Percentiles rank a stretch among this genome's conserved stretches.
Conservation (phyloP, 2,329 filamentous ascomycete genomes). For the Bipolaris cookei region DNA sequence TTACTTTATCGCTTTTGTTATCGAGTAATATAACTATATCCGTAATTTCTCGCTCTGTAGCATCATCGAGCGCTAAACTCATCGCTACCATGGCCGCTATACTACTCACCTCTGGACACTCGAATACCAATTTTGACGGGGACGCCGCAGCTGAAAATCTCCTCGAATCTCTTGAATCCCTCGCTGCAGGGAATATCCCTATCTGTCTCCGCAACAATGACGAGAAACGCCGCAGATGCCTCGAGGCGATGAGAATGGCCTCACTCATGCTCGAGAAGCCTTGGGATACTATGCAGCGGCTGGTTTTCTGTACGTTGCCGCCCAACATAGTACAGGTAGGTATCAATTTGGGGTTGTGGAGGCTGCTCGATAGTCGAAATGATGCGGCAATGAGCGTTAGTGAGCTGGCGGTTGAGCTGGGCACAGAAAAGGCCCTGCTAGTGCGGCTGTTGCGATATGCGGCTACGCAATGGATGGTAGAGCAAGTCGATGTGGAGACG, state of each 20-base stretch:
- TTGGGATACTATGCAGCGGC: conserved; percentile 11
- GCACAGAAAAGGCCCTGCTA: conserved; percentile 5
- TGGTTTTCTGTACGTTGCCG: conserved; percentile 8
- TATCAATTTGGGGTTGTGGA: conserved; percentile 11
- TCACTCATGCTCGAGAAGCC: conserved; percentile 10
- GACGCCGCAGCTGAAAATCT: background rate
- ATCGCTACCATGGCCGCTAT: background rate
- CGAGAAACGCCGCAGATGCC: conserved; percentile 7
- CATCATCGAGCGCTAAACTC: background rate
- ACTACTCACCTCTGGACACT: background rate
- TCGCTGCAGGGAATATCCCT: conserved; percentile 4
- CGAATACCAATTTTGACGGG: background rate
- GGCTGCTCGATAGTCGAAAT: background rate
- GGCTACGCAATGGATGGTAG: conserved; percentile 13
- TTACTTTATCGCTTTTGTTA: background rate
- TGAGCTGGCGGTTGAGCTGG: conserved; percentile 5
- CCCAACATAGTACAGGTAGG: conserved; percentile 11
- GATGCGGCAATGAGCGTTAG: conserved; percentile 3
- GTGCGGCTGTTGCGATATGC: conserved; percentile 9
- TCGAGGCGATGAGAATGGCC: conserved; percentile 10
- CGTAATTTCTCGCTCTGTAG: background rate
- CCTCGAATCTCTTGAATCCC: conserved; percentile 7
- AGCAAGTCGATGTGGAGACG: conserved; percentile 7
- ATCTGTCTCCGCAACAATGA: conserved; percentile 3
- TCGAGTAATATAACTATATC: too few species aligned